Evolutionary conservation across 441 rosid species (phyloP).

Genomic region (Biscutella laevigata): DNA sequence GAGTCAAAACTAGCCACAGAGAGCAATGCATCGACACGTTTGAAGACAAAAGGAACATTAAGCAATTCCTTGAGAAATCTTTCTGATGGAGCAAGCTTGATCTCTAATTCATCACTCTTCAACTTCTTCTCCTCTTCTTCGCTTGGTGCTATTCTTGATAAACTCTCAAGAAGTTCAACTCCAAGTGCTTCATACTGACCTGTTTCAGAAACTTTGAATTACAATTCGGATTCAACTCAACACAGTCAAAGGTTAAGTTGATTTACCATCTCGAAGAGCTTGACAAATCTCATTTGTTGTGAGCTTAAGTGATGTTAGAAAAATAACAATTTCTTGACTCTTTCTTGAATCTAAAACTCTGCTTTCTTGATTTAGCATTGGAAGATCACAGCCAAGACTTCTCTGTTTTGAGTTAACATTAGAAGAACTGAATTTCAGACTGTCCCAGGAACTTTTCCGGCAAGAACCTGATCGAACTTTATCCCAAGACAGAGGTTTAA

Average conservation of each 20-base stretch:
- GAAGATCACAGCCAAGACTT: slow-evolving; percentile 41
- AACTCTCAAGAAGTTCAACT: slow-evolving; percentile 32
- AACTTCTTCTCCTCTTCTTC: slow-evolving; percentile 35
- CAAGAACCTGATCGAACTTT: slow-evolving; percentile 88
- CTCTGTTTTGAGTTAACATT: slow-evolving; percentile 36
- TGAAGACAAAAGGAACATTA: slow-evolving; percentile 72
- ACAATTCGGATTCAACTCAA: slow-evolving; percentile 5
- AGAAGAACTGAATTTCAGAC: slow-evolving; percentile 67
- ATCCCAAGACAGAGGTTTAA: slow-evolving; percentile 93
- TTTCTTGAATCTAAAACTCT: slow-evolving; percentile 58
- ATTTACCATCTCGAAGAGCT: slow-evolving; percentile 69
- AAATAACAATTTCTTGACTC: slow-evolving; percentile 64
- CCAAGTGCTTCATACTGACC: slow-evolving; percentile 43
- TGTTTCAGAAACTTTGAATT: slow-evolving; percentile 37
- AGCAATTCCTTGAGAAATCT: slow-evolving; percentile 71
- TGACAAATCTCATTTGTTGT: slow-evolving; percentile 66
- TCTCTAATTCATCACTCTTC: slow-evolving; percentile 39
- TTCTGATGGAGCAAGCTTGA: slow-evolving; percentile 69
- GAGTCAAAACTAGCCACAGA: slow-evolving; percentile 60
- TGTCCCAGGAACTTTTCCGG: slow-evolving; percentile 93
- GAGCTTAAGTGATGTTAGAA: slow-evolving; percentile 62
- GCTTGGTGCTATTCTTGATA: slow-evolving; percentile 30
- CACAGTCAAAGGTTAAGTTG: background rate
- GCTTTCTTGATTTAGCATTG: slow-evolving; percentile 44
- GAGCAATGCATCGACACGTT: slow-evolving; percentile 66